Base-by-base conservation (phyloP, 2,329 filamentous ascomycete genomes). In the Aspergillus pseudonomiae region DNA sequence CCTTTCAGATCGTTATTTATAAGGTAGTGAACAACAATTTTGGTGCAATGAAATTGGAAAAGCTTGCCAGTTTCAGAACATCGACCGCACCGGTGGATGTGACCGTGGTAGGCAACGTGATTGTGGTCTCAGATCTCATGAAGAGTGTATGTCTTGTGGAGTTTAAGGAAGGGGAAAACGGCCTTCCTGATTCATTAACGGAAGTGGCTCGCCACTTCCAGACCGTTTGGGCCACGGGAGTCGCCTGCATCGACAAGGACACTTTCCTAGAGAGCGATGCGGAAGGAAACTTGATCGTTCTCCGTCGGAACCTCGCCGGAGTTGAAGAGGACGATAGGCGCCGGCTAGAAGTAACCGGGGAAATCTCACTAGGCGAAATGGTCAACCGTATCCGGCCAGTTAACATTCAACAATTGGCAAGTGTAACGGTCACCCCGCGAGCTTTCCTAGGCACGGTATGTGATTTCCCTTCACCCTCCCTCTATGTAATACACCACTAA, bases 111-210 rank as follows among this genome's bases (percentile, higher is more conserved):
- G 91, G 86, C 1, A 89, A 90, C 68, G 83, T 87, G 28, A 94
- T 99, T 66, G 92, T 91, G 0, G 89, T 98, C 11, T 91, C 90
- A 0, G 95, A 99, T 73, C 81, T 99, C 53, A 97, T 97, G 91
- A 97, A 98, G 79, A 96, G 92, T 1, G 83, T 96, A 28, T 89
- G 91, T 1, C 81, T 98, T 6, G 82, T 97, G 10, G 84, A 95
- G 73, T 95, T 90, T 73, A 81, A 84, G 0, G 84, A 84, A 3
- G 85, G 87, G 2, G 76, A 83, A 26, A 79, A 86, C 3, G 87
- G 85, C 0, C 77, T 85, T n/a, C 79, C 84, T 12, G 86, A 89
- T 60, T 86, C 83, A 59, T 83, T 98, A 9, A 82, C 83, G 0
- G 93, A 97, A 80, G 83, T 91, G 3, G 91, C 91, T 4, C 86